These are phyloP conservation scores for Eutrema yunnanense DNA, from an alignment of 345 rosid genomes.

Conservation along the genomic window DNA sequence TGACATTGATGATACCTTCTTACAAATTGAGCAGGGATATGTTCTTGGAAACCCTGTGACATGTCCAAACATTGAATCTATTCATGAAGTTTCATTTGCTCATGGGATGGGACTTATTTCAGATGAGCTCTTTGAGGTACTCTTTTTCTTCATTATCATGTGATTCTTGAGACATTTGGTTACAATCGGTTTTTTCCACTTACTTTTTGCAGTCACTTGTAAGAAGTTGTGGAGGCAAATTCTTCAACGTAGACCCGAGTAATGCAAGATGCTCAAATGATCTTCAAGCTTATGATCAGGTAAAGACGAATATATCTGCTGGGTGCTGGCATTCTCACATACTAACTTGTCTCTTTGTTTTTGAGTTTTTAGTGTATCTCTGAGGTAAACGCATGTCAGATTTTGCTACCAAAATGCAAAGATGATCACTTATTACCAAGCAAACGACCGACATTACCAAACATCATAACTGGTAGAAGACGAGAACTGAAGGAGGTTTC, in stretches of 20 bases:
- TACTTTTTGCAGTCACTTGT: constrained; percentile 13
- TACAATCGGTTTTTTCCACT: background rate
- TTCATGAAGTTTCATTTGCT: constrained; percentile 5
- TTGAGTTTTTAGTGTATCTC: constrained; percentile 1
- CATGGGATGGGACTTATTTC: constrained; percentile 30
- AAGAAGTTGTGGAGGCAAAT: constrained; percentile 18
- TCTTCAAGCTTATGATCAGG: constrained; percentile 9
- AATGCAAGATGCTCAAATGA: constrained; percentile 23
- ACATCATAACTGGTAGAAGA: background rate
- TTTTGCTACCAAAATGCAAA: constrained; percentile 23
- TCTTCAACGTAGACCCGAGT: constrained; percentile 19
- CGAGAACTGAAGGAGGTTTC: constrained; percentile 21
- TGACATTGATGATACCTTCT: background rate
- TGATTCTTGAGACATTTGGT: background rate
- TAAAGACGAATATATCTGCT: background rate
- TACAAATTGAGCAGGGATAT: constrained; percentile 21
- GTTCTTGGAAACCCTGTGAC: constrained; percentile 24
- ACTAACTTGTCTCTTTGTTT: constrained; percentile 1
- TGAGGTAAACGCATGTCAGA: constrained; percentile 8
- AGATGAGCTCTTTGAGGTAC: constrained; percentile 23
- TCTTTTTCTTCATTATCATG: background rate
- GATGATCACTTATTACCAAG: background rate
- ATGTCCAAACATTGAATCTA: background rate
- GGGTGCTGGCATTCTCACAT: background rate
- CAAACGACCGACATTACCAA: background rate